phyloP scores from a whole-genome alignment of 1,284 basidiomycete genomes.

The Papiliotrema flavescens region DNA sequence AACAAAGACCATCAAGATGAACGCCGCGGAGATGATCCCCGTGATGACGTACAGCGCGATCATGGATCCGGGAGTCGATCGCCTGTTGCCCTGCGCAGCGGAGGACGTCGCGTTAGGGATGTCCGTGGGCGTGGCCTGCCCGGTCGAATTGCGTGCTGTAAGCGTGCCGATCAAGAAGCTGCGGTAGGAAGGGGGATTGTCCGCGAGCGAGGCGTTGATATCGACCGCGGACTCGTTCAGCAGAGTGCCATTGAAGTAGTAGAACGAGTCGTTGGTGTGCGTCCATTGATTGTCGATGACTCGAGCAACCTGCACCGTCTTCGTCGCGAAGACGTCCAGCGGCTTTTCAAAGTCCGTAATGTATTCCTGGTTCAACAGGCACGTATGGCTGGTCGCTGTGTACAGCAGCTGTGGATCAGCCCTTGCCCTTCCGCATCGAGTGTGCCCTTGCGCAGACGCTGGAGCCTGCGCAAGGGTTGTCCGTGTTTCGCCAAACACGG shows the following conservation, averaged over 20 bases:
- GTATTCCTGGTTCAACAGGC: conserved; percentile 69
- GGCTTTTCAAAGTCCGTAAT: conserved; percentile 64
- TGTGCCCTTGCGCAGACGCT: too few relatives aligned
- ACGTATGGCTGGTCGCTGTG: conserved; percentile 64
- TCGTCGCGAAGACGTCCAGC: conserved; percentile 68
- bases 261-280: conserved; percentile 56
- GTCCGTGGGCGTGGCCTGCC: conserved; percentile 26
- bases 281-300: conserved; percentile 65
- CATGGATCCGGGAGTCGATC: conserved; percentile 46
- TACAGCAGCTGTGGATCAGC: conserved; percentile 63
- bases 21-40: conserved; percentile 74
- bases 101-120: conserved; percentile 18
- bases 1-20: conserved; percentile 73
- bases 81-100: conserved; percentile 9
- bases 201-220: conserved; percentile 55
- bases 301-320: conserved; percentile 27
- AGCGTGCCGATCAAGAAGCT: conserved; percentile 65
- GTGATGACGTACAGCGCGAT: conserved; percentile 83
- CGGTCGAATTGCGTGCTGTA: conserved; percentile 63
- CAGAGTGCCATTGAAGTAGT: conserved; percentile 53
- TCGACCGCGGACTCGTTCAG: conserved; percentile 34
- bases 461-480: too few relatives aligned
- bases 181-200: conserved; percentile 51
- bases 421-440: background rate
- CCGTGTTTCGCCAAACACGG: too few relatives aligned